Conservation (phyloP, 495 filamentous ascomycete species). For the Talaromyces thailandensis region DNA sequence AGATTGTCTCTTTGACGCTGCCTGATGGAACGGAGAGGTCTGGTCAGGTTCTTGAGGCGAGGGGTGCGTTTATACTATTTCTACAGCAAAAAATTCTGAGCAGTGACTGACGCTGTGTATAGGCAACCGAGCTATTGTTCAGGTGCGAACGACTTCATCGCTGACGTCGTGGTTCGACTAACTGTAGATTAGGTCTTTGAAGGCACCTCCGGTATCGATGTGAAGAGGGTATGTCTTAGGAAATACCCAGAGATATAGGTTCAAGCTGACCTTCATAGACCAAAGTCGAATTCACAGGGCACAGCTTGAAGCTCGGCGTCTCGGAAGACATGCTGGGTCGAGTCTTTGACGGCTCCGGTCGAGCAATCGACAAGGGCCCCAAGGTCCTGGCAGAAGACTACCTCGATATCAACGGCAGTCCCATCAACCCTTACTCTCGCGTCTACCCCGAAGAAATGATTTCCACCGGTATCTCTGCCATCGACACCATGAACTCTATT, state of each 20-base stretch:
- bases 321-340: conserved; percentile 99
- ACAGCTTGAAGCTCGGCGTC: conserved; percentile 95
- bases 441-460: conserved; percentile 99
- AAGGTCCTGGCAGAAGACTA: conserved; percentile 98
- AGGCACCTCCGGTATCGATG: conserved; percentile 93
- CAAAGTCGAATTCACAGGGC: conserved; percentile 91
- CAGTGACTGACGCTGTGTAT: conserved; percentile 22
- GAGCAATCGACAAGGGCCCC: conserved; percentile 96
- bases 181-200: conserved; percentile 71
- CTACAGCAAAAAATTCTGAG: background rate
- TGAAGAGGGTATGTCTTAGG: conserved; percentile 72
- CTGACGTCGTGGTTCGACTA: conserved; percentile 12
- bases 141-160: conserved; percentile 41
- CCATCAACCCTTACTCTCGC: conserved; percentile 97
- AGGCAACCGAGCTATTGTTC: conserved; percentile 89
- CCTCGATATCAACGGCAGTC: conserved; percentile 97
- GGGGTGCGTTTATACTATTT: conserved; percentile 50
- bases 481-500: conserved; percentile 99
- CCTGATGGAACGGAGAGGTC: conserved; percentile 90
- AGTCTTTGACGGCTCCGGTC: conserved; percentile 96
- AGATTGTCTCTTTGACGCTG: conserved; percentile 93
- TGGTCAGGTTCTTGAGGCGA: conserved; percentile 93
- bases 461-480: conserved; percentile 97
- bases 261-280: conserved; percentile 47
- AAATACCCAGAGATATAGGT: background rate